Evolutionary conservation across 257 asterid species (phyloP).

Genomic region (Henckelia pumila): DNA sequence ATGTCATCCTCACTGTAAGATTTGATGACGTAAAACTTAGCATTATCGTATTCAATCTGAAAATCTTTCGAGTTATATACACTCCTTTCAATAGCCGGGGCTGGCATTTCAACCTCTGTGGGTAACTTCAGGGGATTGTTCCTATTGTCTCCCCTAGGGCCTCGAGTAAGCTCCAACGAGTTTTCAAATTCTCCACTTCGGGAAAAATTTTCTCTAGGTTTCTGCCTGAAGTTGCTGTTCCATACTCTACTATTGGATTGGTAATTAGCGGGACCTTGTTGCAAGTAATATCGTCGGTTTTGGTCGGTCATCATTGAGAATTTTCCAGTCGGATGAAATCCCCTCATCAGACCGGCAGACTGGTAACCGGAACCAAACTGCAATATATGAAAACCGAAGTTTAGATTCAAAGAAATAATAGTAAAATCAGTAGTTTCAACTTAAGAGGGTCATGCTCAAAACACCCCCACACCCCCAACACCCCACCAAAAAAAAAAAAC

Average conservation of each 20-base stretch:
- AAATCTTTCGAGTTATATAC: slow-evolving; percentile 56
- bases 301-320: slow-evolving; percentile 39
- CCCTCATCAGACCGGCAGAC: slow-evolving; percentile 40
- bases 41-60: slow-evolving; percentile 50
- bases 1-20: slow-evolving; percentile 80
- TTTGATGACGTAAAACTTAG: slow-evolving; percentile 77
- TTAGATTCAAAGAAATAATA: not conserved
- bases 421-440: not conserved
- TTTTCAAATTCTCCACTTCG: slow-evolving; percentile 52
- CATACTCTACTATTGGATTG: slow-evolving; percentile 42
- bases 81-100: slow-evolving; percentile 37
- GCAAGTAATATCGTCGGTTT: slow-evolving; percentile 41
- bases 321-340: slow-evolving; percentile 44
- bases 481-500: too few species aligned
- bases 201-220: slow-evolving; percentile 40
- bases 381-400: slow-evolving; percentile 4
- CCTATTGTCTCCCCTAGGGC: slow-evolving; percentile 61
- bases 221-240: slow-evolving; percentile 47
- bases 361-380: slow-evolving; percentile 62
- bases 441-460: not conserved
- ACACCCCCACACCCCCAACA: too few species aligned
- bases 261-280: slow-evolving; percentile 42
- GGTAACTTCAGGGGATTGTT: slow-evolving; percentile 30
- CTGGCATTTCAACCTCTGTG: slow-evolving; percentile 43
- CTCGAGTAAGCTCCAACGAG: slow-evolving; percentile 63